These are phyloP conservation scores for Pisolithus sp. DNA, from an alignment of 768 basidiomycete genomes.

Conservation along the genomic window DNA sequence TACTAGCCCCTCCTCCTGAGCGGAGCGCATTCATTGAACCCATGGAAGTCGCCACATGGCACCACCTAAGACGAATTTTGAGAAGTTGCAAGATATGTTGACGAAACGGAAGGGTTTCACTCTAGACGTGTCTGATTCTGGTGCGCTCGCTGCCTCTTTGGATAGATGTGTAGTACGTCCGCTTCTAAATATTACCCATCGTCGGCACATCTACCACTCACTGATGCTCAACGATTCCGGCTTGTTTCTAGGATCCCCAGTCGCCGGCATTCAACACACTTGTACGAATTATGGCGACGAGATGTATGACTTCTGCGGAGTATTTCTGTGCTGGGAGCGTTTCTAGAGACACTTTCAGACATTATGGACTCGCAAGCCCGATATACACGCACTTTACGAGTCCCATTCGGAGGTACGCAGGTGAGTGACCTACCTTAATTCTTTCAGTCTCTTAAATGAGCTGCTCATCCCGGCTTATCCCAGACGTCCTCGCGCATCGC, in stretches of 20 bases:
- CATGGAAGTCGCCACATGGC: conserved; percentile 73
- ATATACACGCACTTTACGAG: conserved; percentile 99
- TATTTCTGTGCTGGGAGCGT: conserved; percentile 98
- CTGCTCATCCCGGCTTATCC: background rate
- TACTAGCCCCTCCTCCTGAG: background rate
- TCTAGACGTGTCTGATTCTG: conserved; percentile 87
- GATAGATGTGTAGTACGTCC: conserved; percentile 76
- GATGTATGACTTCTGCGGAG: conserved; percentile 97
- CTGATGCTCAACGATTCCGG: background rate
- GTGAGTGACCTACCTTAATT: conserved; percentile 33
- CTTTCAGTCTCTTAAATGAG: background rate
- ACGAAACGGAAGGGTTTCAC: conserved; percentile 75
- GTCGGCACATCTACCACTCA: conserved; percentile 1
- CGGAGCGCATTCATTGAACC: background rate
- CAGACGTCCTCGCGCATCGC: conserved; percentile 90
- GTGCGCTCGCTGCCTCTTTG: conserved; percentile 80
- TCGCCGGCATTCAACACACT: conserved; percentile 95
- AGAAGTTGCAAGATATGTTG: conserved; percentile 90
- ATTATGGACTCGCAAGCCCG: conserved; percentile 94
- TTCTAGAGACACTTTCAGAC: conserved; percentile 84
- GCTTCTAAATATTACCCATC: background rate
- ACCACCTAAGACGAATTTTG: conserved; percentile 90
- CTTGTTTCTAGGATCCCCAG: conserved; percentile 53
- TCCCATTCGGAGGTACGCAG: conserved; percentile 94
- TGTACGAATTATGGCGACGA: conserved; percentile 97